These are phyloP conservation scores for Tubosaeta sp. DNA, from an alignment of 768 basidiomycete species.

Conservation along the genomic window DNA sequence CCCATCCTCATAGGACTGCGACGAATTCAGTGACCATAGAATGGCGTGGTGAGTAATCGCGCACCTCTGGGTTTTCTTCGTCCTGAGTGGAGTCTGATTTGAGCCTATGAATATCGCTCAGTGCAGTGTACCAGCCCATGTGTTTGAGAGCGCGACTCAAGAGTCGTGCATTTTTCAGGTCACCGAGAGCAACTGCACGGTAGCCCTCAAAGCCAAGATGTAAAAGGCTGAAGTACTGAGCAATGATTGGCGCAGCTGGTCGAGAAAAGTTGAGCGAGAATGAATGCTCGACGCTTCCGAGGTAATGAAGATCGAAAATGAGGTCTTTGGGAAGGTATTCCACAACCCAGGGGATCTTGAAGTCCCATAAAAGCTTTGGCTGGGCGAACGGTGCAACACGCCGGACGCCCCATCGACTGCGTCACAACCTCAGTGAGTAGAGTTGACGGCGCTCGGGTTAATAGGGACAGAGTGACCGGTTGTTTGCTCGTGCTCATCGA, in stretches of 20 bases:
- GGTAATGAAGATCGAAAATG: slow-evolving; percentile 58
- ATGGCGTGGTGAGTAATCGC: slow-evolving; percentile 3
- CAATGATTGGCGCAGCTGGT: slow-evolving; percentile 57
- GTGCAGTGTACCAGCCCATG: slow-evolving; percentile 47
- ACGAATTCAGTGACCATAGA: not conserved
- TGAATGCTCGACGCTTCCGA: slow-evolving; percentile 65
- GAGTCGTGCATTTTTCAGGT: slow-evolving; percentile 59
- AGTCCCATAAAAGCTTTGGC: slow-evolving; percentile 56
- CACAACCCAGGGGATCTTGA: slow-evolving; percentile 54
- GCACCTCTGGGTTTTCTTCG: slow-evolving; percentile 57
- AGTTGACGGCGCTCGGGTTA: slow-evolving; percentile 22
- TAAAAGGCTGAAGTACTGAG: slow-evolving; percentile 60
- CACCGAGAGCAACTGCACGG: slow-evolving; percentile 41
- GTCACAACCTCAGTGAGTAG: slow-evolving; percentile 3
- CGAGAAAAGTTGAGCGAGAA: slow-evolving; percentile 63
- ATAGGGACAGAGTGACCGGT: slow-evolving; percentile 43
- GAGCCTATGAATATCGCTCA: slow-evolving; percentile 53
- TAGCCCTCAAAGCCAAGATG: slow-evolving; percentile 58
- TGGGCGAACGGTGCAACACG: slow-evolving; percentile 57
- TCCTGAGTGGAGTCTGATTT: slow-evolving; percentile 32
- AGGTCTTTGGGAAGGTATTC: slow-evolving; percentile 61
- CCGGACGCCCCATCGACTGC: slow-evolving; percentile 57
- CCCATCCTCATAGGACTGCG: slow-evolving; percentile 43
- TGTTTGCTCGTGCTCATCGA: slow-evolving; percentile 51
- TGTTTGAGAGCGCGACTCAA: slow-evolving; percentile 59